Evolutionary conservation across 2,329 filamentous ascomycete species (phyloP).

Genomic region (Alternaria brassicicola): DNA sequence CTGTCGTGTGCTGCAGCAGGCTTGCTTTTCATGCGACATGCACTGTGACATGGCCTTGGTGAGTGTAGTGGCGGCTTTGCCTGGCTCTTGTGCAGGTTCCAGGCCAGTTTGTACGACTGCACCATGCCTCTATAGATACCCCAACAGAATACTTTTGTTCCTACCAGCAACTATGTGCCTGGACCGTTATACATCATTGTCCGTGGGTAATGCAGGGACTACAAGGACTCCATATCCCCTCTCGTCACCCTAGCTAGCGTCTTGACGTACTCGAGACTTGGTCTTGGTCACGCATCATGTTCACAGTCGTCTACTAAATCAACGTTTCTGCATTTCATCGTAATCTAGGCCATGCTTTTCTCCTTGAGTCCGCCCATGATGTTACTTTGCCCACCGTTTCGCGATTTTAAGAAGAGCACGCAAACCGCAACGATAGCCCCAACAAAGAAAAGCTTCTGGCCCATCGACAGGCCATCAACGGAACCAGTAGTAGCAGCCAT

Average conservation of each 20-base stretch:
- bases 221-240: background rate
- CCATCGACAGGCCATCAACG: conserved; percentile 50
- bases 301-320: background rate
- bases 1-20: conserved; percentile 8
- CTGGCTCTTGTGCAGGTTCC: background rate
- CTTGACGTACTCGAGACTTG: background rate
- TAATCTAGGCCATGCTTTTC: conserved; percentile 50
- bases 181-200: background rate
- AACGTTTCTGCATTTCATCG: conserved; percentile 14
- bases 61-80: conserved; percentile 6
- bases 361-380: conserved; percentile 36
- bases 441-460: conserved; percentile 55
- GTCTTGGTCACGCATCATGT: background rate
- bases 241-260: background rate
- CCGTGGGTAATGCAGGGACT: conserved; percentile 1
- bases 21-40: conserved; percentile 15
- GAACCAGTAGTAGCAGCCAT: conserved; percentile 22
- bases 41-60: conserved; percentile 9
- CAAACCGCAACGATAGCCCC: conserved; percentile 53
- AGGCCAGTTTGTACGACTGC: background rate
- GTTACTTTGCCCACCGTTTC: conserved; percentile 26
- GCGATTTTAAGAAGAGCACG: conserved; percentile 49
- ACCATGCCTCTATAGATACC: background rate
- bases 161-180: background rate
- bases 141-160: conserved; percentile 1